Percentiles rank a stretch among this genome's conserved stretches.
These are phyloP conservation scores for Backusella parvicylindrica DNA, from an alignment of 192 early-diverging fungal species.

Conservation along the genomic window DNA sequence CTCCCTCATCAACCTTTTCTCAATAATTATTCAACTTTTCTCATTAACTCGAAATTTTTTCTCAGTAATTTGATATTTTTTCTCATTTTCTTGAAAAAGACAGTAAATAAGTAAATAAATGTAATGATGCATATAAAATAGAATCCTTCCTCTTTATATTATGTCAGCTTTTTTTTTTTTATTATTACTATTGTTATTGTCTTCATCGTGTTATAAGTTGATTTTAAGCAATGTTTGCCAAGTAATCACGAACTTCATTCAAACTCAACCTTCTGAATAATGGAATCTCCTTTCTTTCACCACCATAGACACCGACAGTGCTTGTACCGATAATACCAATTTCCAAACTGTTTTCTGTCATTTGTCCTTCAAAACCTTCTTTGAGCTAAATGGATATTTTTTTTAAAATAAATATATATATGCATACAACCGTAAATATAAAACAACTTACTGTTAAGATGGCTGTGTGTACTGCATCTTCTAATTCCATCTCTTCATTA, in stretches of 20 bases:
- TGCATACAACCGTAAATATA: no score
- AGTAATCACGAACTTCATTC: constrained; percentile 93
- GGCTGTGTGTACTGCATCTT: constrained; percentile 99
- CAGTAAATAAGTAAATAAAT: not conserved
- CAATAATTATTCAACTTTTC: no score
- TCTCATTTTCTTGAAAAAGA: no score
- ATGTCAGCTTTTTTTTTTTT: not conserved
- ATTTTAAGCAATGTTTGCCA: constrained; percentile 86
- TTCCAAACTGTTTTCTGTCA: constrained; percentile 95
- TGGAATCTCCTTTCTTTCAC: constrained; percentile 58
- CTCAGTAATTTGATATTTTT: no score
- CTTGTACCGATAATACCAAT: constrained; percentile 81
- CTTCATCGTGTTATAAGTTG: not conserved
- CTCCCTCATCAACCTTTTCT: no score
- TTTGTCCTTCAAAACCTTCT: constrained; percentile 98
- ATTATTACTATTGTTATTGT: not conserved
- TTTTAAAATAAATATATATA: no score
- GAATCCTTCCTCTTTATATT: not conserved
- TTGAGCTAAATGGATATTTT: constrained; percentile 55
- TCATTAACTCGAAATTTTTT: no score
- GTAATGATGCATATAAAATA: not conserved
- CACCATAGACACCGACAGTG: constrained; percentile 48
- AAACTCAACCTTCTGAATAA: constrained; percentile 81
- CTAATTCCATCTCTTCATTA: constrained; percentile 91
- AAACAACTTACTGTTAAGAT: constrained; percentile 71